Evolutionary conservation across 108 stramenopile genomes (phyloP), one percentile per base, ranked within the genome.

Genomic region (Mayamaea pseudoterrestris): DNA sequence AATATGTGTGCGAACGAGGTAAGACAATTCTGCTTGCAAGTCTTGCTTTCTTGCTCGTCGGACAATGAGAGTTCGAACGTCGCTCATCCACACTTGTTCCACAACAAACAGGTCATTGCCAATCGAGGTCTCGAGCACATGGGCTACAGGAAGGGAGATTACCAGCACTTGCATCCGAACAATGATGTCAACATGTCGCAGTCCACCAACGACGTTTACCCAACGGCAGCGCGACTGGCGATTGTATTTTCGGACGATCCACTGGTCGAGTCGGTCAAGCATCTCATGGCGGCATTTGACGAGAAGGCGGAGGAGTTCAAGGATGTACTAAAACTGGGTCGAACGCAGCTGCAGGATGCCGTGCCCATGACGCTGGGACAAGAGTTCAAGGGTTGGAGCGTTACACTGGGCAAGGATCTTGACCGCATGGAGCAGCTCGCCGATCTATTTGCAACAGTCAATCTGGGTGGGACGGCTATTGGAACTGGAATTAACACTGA

Each of bases 101-200:
- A n/a, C n/a, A n/a, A n/a, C n/a, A n/a, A n/a, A n/a, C n/a, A n/a
- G n/a, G 79, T 81, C 20, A 73, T 79, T 30, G 63, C 77, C 22
- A 79, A 79, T 57, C 66, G 79, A 26, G 73, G 72, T 25, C 66
- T 73, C 31, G 66, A 81, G 64, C 30, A 74, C 21, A 63, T 74
- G 18, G 76, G 76, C 27, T 66, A 68, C 7, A 56, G 44, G 32
- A 55, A 72, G 29, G 76, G 79, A 17, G 65, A 55, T 44, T 95
- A 96, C 54, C 44, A 43, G 3, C 97, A 91, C 1, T 93, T 98
- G 17, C 95, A 96, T 68, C 94, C 98, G 27, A 99, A 99, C 71
- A 95, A 99, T 64, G 87, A 99, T 44, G 82, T 90, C 52, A 99
- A 99, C 76, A 91, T 83, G 81, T 94, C 94, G 29, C 96, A 97